phyloP scores from a whole-genome alignment of 148 eudicot genomes.

The Rhododendron kiyosumense region DNA sequence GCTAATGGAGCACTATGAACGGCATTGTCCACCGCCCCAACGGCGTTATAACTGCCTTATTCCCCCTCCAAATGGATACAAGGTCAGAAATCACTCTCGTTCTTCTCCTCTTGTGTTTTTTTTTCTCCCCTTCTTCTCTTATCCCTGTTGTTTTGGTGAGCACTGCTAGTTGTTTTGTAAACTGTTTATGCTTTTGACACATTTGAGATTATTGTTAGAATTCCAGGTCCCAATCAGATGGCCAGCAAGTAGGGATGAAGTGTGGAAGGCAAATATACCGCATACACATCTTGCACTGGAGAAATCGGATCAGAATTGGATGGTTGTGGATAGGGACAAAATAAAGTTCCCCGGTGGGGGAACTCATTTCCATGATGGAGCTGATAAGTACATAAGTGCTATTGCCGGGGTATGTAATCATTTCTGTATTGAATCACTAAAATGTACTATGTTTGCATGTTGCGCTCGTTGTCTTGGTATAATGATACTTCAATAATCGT shows the following conservation, averaged over 20 bases:
- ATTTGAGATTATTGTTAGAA: slow-evolving; percentile 32
- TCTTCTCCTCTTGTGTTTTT: neutral
- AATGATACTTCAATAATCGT: neutral
- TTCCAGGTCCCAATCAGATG: slow-evolving; percentile 69
- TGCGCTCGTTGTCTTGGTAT: neutral
- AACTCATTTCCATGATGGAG: slow-evolving; percentile 75
- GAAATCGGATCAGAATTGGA: slow-evolving; percentile 83
- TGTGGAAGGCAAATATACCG: slow-evolving; percentile 85
- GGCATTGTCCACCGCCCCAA: slow-evolving; percentile 47
- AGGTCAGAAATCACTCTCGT: slow-evolving; percentile 27
- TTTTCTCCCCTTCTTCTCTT: neutral
- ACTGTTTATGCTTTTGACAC: slow-evolving; percentile 16
- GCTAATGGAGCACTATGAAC: slow-evolving; percentile 55
- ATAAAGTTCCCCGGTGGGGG: slow-evolving; percentile 84
- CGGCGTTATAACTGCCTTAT: slow-evolving; percentile 52
- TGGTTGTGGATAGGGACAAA: slow-evolving; percentile 66
- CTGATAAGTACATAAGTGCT: slow-evolving; percentile 60
- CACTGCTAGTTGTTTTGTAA: neutral
- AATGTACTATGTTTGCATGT: neutral
- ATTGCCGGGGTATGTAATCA: slow-evolving; percentile 49
- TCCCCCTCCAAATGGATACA: slow-evolving; percentile 55
- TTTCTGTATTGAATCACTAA: neutral
- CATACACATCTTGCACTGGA: slow-evolving; percentile 72
- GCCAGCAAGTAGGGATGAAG: slow-evolving; percentile 76
- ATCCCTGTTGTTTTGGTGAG: neutral